A percentile compares a stretch with the other conserved stretches of the same genome.
Conservation (phyloP, 768 basidiomycete genomes). For the Xerocomellus intermedius region DNA sequence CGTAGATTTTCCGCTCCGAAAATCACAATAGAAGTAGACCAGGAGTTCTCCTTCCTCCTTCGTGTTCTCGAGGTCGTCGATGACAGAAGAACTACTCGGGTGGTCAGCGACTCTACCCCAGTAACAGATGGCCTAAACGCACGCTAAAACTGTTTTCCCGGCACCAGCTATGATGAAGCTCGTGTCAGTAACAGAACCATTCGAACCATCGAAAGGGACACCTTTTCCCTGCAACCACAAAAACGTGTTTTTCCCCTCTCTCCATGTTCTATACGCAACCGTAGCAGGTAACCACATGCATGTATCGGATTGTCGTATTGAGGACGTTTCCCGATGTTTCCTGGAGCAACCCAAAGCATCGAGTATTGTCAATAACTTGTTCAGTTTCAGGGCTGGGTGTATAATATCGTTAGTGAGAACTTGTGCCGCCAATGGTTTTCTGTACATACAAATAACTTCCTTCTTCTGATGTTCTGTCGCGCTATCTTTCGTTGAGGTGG, state of each 20-base stretch:
- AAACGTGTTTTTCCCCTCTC: not conserved
- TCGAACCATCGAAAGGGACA: not conserved
- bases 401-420: not conserved
- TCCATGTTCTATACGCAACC: slow-evolving; percentile 6
- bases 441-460: slow-evolving; percentile 2
- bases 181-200: not conserved
- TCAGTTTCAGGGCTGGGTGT: not conserved
- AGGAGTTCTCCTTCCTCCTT: not conserved
- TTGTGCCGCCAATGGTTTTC: not conserved
- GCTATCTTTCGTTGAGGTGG: not conserved
- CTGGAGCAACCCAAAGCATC: not conserved
- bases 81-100: not conserved
- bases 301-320: slow-evolving; percentile 5
- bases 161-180: not conserved
- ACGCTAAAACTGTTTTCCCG: slow-evolving; percentile 1
- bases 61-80: not conserved
- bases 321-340: not conserved
- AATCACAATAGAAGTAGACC: slow-evolving; percentile 27
- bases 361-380: not conserved
- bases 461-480: not conserved
- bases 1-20: slow-evolving; percentile 6
- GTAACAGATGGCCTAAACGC: not conserved
- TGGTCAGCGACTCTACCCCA: not conserved
- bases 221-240: slow-evolving; percentile 21
- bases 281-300: slow-evolving; percentile 13